Evolutionary conservation across 1,284 basidiomycete species (phyloP), one percentile per base, ranked within the genome.

Genomic region (Puccinia hordei): DNA sequence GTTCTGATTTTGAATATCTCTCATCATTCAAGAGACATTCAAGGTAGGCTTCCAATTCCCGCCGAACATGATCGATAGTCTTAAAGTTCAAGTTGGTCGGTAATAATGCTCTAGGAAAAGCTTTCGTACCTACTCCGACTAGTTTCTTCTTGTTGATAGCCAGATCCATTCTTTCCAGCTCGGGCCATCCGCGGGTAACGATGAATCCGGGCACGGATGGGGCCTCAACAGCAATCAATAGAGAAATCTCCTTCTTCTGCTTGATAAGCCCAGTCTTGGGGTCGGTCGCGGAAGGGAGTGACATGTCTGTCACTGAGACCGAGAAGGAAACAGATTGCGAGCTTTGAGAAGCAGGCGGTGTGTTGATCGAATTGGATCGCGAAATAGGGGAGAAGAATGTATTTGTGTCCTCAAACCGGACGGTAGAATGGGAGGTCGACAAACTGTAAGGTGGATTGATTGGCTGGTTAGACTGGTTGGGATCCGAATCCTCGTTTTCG

Each of bases 171-270:
- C 57, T 38, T 51, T 79, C 77, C 59, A 79, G 55, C 49, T 79
- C 77, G 8, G 66, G 38, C 77, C 77, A 79, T 63, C 69, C 69
- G 27, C 77, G 46, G 10, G 77, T 72, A 17, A 79, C 77, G 10
- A 79, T 79, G 41, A 79, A 79, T 46, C 77, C 77, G 35, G 77
- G 77, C 19, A 72, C 68, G 38, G 13, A 17, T 30, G 33, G 27
- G 22, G 66, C 53, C 71, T 79, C 77, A 35, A 79, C 77, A 41
- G 77, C 77, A 72, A 79, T 79, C 55, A 79, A 38, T 10, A 79
- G 59, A 33, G 55, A 57, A 12, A 79, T 30, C 6, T 79, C 77
- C 15, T 69, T 68, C 38, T 72, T 79, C 22, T 61, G 49, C 61
- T 79, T 79, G 46, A 79, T 72, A 8, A 79, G 33, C 12, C 75